phyloP scores from a whole-genome alignment of 2,329 filamentous ascomycete genomes.

The Aureobasidium zeae region DNA sequence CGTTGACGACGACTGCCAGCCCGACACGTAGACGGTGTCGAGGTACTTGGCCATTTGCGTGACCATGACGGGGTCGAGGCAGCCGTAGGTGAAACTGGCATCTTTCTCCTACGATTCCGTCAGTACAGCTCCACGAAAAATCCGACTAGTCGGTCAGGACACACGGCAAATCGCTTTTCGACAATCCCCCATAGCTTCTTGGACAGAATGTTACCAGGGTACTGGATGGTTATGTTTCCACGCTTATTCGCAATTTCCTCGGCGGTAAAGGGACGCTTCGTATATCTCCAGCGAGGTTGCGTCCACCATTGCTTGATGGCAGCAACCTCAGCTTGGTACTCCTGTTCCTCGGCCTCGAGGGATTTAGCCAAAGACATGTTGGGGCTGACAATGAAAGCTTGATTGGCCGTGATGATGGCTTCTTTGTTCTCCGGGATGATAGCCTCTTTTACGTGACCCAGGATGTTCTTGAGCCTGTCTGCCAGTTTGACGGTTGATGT shows the following conservation, averaged over 20 bases:
- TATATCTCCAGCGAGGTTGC: conserved; percentile 84
- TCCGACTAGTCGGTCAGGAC: no score
- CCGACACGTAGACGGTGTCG: conserved; percentile 96
- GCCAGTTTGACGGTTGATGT: conserved; percentile 13
- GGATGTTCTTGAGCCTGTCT: conserved; percentile 15
- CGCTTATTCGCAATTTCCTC: conserved; percentile 96
- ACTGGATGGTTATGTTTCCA: conserved; percentile 81
- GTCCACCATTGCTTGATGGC: conserved; percentile 92
- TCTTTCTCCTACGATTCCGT: conserved; percentile 60
- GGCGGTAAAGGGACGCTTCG: conserved; percentile 84
- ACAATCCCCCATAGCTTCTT: conserved; percentile 95
- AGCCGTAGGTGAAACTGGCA: conserved; percentile 91
- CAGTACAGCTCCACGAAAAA: no score
- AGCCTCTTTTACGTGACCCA: conserved; percentile 14
- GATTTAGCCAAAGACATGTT: conserved; percentile 12
- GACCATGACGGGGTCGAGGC: conserved; percentile 94
- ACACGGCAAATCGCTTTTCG: conserved; percentile 74
- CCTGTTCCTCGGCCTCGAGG: conserved; percentile 57
- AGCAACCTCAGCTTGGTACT: conserved; percentile 74
- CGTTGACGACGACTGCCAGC: conserved; percentile 97
- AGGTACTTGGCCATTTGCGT: conserved; percentile 99
- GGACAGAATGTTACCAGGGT: conserved; percentile 76
- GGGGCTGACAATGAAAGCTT: no score
- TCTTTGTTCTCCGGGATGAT: no score
- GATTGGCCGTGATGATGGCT: no score